phyloP scores from a whole-genome alignment of 495 filamentous ascomycete genomes.

The Hypomontagnella monticulosa region DNA sequence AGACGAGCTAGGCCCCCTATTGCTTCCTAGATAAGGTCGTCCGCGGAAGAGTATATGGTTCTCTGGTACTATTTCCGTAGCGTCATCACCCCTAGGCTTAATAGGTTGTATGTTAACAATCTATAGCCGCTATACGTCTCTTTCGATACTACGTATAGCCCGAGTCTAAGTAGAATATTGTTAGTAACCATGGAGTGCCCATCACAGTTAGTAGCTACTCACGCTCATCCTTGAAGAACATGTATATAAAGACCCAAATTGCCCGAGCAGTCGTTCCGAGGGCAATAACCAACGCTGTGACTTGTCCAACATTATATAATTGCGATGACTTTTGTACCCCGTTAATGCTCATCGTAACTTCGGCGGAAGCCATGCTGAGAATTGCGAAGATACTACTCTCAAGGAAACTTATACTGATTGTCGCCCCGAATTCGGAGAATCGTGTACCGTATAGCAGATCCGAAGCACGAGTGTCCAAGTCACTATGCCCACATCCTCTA shows the following conservation, averaged over 20 bases:
- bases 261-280: constrained; percentile 30
- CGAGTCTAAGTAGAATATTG: no score
- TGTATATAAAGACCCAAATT: constrained; percentile 34
- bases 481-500: constrained; percentile 9
- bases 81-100: no score
- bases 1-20: no score
- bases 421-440: constrained; percentile 11
- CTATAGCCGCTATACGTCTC: no score
- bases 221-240: constrained; percentile 1
- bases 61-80: no score
- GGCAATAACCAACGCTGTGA: constrained; percentile 35
- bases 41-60: no score
- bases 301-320: constrained; percentile 35
- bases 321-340: constrained; percentile 15
- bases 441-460: constrained; percentile 11
- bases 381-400: constrained; percentile 33
- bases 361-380: constrained; percentile 24
- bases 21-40: no score
- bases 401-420: constrained; percentile 23
- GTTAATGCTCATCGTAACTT: constrained; percentile 33
- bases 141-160: no score
- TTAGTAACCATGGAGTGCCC: no score
- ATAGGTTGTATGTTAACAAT: no score
- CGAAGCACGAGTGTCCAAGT: not conserved
- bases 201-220: no score